Percentiles rank a stretch among this genome's conserved stretches.
Conservation (phyloP, 495 filamentous ascomycete species). For the Penicillium argentinense region DNA sequence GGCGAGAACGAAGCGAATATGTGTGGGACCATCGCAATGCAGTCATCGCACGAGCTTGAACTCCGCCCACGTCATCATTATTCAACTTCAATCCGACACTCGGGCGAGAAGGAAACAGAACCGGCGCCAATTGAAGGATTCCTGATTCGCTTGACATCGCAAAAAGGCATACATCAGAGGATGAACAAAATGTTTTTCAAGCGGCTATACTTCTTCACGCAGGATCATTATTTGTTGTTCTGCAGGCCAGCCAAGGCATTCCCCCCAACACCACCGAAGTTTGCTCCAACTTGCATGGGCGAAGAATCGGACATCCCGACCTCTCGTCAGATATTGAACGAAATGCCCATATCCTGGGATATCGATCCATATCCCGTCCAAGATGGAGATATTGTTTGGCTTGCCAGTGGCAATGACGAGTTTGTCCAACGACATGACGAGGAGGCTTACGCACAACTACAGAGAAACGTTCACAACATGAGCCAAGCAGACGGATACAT, state of each 20-base stretch:
- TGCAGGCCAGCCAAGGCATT: conserved; percentile 61
- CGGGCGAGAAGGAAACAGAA: conserved; percentile 48
- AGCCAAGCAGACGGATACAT: conserved; percentile 65
- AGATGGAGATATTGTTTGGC: conserved; percentile 59
- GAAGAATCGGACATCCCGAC: conserved; percentile 51
- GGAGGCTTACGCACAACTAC: conserved; percentile 61
- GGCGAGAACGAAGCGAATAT: conserved; percentile 69
- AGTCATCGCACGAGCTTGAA: conserved; percentile 72
- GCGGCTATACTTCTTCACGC: conserved; percentile 67
- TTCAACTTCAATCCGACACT: conserved; percentile 49
- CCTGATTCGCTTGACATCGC: conserved; percentile 66
- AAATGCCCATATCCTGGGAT: conserved; percentile 61
- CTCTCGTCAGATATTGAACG: conserved; percentile 54
- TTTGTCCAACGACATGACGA: conserved; percentile 53
- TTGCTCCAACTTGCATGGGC: conserved; percentile 26
- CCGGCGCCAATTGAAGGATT: conserved; percentile 72
- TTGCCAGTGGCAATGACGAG: conserved; percentile 44
- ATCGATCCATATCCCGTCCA: conserved; percentile 62
- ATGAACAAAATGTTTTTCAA: conserved; percentile 69
- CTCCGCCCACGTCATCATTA: conserved; percentile 71
- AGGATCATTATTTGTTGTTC: conserved; percentile 69
- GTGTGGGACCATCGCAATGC: conserved; percentile 75
- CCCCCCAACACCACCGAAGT: conserved; percentile 65
- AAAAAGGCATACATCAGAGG: conserved; percentile 58
- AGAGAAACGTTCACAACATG: conserved; percentile 61